Base-by-base conservation (phyloP, 495 filamentous ascomycete species). In the Evernia prunastri region DNA sequence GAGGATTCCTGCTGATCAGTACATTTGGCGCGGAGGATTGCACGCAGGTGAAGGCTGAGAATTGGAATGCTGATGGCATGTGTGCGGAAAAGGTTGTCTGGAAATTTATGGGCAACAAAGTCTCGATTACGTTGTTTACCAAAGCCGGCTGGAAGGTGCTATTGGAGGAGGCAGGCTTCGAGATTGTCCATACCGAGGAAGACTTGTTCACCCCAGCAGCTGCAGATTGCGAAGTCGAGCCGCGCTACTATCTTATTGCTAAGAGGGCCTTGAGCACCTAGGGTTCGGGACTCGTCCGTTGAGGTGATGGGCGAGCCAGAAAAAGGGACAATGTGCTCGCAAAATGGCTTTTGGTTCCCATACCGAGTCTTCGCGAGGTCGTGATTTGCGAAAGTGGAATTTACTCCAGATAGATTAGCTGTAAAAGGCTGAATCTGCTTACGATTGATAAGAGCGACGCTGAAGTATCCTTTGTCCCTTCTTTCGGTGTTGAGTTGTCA, bases 141-240 rank as follows among this genome's bases (percentile, higher is more conserved):
- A 60, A 56, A 35, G 37, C 18, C 42, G 69, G 67, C 6, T 70
- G 69, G 69, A 45, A 54, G 12, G 57, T 15, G 10, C 13, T 72
- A 53, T 39, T 73, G 42, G 45, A 67, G 58, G 36, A 63, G 25
- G 68, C 53, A 13, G 71, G 71, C n/a, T 71, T 72, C 23, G 59
- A 67, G 40, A 61, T 59, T 18, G 43, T 68, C 11, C 57, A 67
- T 13, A 66, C 63, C 11, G 42, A 58, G 66, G 59, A 29, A 18
- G 54, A 59, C 39, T 27, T 42, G 12, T 62, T 67, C 27, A 33
- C 43, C 20, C 64, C 65, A 23, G 57, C 51, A 33, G 64, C 56
- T 18, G 42, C 64, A 35, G 25, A 58, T 6, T 56, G 15, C 29
- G 56, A 59, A 23, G 18, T 13, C 15, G 63, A 68, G 39, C 59